Evolutionary conservation across 208 protist species (phyloP), one percentile per base, ranked within the genome.

Genomic region (Trypanosoma lewisi): DNA sequence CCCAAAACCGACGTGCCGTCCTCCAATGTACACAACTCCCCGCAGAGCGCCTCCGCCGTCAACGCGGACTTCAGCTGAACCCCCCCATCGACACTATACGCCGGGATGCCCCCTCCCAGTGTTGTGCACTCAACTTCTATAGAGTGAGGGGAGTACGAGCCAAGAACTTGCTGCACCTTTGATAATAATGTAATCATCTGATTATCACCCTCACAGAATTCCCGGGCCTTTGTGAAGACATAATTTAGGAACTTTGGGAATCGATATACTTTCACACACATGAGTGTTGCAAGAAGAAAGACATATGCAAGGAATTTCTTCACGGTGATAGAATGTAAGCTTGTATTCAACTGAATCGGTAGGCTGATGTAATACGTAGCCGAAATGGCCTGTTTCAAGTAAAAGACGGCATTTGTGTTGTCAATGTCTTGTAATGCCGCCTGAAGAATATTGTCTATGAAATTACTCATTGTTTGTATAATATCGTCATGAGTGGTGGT

Each of bases 251-350:
- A 63, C 52, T 75, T 84, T 27, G 89, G 89, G 42, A 95, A 85
- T 37, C 83, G 85, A 62, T 93, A 95, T 47, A 95, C 82, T 73
- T 95, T 95, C 41, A 95, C 89, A n/a, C 77, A 77, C 76, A 89
- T 89, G 12, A 95, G 72, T 4, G 86, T 59, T 0, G 89, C 83
- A 19, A 89, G 52, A 41, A 89, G 45, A 55, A 86, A 91, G 11
- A 58, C 59, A 0, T 87, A 65, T 11, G 81, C 77, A 31, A 95
- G 80, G 51, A 95, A 91, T 25, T 77, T 77, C 3, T 76, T 74
- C 31, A 57, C 53, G 47, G 30, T 17, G 2, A 37, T 14, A 34
- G 58, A 48, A 33, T 66, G 61, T 59, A 41, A 28, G 34, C 0
- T 61, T n/a, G 31, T 2, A 31, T 44, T 11, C 60, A 57, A 4